Evolutionary conservation across 2,329 filamentous ascomycete species (phyloP), one percentile per base, ranked within the genome.

Genomic region (Ilyonectria robusta): DNA sequence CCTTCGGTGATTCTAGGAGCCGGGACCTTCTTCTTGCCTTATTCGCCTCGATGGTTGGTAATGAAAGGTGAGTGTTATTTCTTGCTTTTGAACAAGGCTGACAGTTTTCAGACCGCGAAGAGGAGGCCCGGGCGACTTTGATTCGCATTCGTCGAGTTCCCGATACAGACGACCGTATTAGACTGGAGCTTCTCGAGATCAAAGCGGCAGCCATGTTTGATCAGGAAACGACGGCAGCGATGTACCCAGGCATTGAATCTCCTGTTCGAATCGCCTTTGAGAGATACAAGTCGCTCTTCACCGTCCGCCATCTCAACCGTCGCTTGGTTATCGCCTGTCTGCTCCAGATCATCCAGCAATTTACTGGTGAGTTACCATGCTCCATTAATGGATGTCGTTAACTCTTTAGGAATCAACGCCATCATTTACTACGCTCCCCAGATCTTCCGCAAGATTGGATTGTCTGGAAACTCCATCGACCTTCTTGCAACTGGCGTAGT

Each of bases 351-450:
- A 64, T 69, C 10, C 51, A 59, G 21, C 59, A 69, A 26, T 62
- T 66, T 19, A 62, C 61, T 33, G 58, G 62, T 65, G 50, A 10
- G 21, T 26, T 15, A 1, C 3, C 8, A 19, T 26, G 8, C 6
- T 35, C 13, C 3, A 2, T 2, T 9, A 10, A 1, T 2, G 4
- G 1, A 19, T 19, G 17, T 19, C 8, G 44, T 56, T 66, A 48
- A 60, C 19, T 4, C 1, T 2, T 47, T 35, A 68, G 64, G 66
- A 9, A 71, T 79, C 4, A 81, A 82, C 62, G 80, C 80, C 2
- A 82, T 86, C 48, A 83, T 87, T 73, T 88, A 88, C 80, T 88
- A 88, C 69, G 84, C 85, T 0, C 87, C 87, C 0, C 81, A 84
- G 53, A 89, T 89, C 69, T 89, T 89, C 80, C 78, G 80, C 57